These are phyloP conservation scores for Fomitopsis betulina DNA, from an alignment of 1,284 basidiomycete species.

Conservation along the genomic window DNA sequence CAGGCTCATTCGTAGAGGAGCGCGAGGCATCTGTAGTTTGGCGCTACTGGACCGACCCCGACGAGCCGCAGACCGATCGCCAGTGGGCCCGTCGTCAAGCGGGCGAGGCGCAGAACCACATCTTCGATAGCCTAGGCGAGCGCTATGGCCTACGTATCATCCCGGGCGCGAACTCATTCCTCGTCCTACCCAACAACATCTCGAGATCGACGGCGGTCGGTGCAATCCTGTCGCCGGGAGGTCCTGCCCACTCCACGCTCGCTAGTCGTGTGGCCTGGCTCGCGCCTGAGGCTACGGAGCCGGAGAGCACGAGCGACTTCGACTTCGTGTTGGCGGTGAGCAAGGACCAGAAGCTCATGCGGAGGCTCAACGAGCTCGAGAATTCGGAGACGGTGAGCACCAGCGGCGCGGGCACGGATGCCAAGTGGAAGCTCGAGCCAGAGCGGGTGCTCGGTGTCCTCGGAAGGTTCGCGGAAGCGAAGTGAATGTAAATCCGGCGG, in stretches of 20 bases:
- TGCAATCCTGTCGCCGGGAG: conserved; percentile 65
- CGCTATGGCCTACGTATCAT: conserved; percentile 78
- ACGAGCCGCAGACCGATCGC: conserved; percentile 47
- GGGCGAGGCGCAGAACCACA: conserved; percentile 87
- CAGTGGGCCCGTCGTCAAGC: conserved; percentile 84
- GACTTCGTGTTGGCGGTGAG: conserved; percentile 68
- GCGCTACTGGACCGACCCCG: conserved; percentile 71
- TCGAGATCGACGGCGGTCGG: conserved; percentile 79
- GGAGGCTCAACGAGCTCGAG: conserved; percentile 69
- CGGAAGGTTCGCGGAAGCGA: conserved; percentile 32
- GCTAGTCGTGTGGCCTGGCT: conserved; percentile 36
- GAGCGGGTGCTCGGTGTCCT: conserved; percentile 37
- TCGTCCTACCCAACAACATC: conserved; percentile 81
- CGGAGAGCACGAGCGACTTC: conserved; percentile 37
- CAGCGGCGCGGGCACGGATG: conserved; percentile 66
- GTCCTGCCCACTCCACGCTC: conserved; percentile 50
- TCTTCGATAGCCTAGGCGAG: conserved; percentile 81
- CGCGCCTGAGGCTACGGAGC: conserved; percentile 25
- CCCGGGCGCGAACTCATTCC: conserved; percentile 73
- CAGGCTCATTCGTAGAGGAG: conserved; percentile 81
- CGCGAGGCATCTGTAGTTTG: conserved; percentile 82
- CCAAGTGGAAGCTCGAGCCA: conserved; percentile 61
- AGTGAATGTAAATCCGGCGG: conserved; percentile 10
- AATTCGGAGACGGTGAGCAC: conserved; percentile 68
- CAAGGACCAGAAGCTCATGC: conserved; percentile 71